Base-by-base conservation (phyloP, 176 grass and related monocot genomes). In the Oryza australiensis region DNA sequence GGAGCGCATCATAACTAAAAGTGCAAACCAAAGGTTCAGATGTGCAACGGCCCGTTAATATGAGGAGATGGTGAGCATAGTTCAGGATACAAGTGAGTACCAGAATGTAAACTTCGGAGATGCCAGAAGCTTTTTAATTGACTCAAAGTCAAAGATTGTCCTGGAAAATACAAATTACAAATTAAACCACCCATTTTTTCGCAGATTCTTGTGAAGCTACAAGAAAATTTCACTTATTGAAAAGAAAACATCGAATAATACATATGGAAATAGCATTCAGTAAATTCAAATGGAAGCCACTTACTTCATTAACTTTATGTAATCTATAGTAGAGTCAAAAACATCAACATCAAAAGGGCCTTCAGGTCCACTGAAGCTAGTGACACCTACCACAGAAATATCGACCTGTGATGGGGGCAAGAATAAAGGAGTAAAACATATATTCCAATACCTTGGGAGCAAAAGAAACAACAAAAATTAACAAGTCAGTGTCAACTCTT, bases 281-380 rank as follows among this genome's bases (percentile, higher is more conserved):
- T 60, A 64, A 42, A 60, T 43, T 26, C 38, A 82, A 46, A 91
- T n/a, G 16, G 18, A 80, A 77, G 40, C 23, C 48, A 82, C 82
- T 64, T 91, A 99, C 96, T 99, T 99, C 96, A 99, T 99, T 70
- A 99, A 75, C 66, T 95, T 99, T 68, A 95, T 87, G 82, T 99
- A 99, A 72, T 99, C 91, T 72, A 77, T 80, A 82, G 89, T 87
- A 49, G 96, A 95, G 85, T 99, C 96, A 65, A 99, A 95, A 51
- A 99, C 91, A 85, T 99, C 96, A 0, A 99, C 93, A 83, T 92
- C 89, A 87, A 99, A 99, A 88, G 91, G 77, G 24, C 96, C 96
- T 68, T 93, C 88, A 35, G 91, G 93, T 48, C 96, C 96, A 77
- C 68, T 90, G 68, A 95, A 95, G 85, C 78, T 90, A 72, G 82